These are phyloP conservation scores for Hyaloscypha variabilis DNA, from an alignment of 495 filamentous ascomycete species.

Conservation along the genomic window DNA sequence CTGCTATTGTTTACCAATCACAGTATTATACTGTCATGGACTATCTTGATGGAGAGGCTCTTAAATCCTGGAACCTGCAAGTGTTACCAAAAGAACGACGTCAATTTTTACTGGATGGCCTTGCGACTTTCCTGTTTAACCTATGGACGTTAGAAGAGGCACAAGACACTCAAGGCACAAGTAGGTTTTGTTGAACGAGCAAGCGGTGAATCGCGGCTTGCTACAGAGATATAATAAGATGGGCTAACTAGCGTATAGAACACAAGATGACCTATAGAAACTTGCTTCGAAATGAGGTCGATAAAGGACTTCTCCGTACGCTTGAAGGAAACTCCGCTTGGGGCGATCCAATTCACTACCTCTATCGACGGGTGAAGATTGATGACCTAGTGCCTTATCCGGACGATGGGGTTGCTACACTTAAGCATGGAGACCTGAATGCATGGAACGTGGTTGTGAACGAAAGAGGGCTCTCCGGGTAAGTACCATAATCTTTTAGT, in stretches of 20 bases:
- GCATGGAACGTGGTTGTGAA: constrained; percentile 5
- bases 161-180: constrained; percentile 3
- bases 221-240: constrained; percentile 1
- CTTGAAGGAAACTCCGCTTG: too few relatives aligned
- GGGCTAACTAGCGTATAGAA: constrained; percentile 3
- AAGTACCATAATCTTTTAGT: constrained; percentile 1
- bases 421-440: constrained; percentile 5
- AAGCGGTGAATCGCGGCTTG: neutral
- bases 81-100: constrained; percentile 3
- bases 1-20: constrained; percentile 5
- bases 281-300: neutral
- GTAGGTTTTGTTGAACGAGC: constrained; percentile 5
- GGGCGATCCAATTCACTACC: neutral
- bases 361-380: constrained; percentile 1
- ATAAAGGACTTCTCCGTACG: neutral
- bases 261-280: constrained; percentile 3
- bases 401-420: constrained; percentile 2
- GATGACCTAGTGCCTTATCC: constrained; percentile 5
- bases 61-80: constrained; percentile 3
- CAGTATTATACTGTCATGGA: constrained; percentile 5
- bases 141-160: constrained; percentile 4
- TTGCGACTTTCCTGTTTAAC: neutral
- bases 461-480: constrained; percentile 5
- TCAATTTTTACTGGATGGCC: constrained; percentile 2
- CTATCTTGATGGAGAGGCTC: constrained; percentile 4